Evolutionary conservation across 2,329 filamentous ascomycete genomes (phyloP), one percentile per base, ranked within the genome.

Genomic region (Verruconis gallopava): DNA sequence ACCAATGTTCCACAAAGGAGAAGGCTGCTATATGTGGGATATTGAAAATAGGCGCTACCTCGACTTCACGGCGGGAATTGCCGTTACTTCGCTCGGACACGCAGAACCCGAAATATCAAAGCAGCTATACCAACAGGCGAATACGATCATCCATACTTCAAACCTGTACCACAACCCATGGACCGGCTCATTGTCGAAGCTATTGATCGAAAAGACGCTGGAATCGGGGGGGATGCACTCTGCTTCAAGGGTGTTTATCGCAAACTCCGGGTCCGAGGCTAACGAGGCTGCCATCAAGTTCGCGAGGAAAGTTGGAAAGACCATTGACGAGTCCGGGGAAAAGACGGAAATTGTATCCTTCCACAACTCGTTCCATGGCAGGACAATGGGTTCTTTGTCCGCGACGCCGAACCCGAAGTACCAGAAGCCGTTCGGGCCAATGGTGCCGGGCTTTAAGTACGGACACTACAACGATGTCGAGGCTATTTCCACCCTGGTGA

Each of bases 231-330:
- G 72, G 49, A 94, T 96, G 81, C 76, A 81, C 51, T 75, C 81
- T 55, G 85, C 81, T 14, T 69, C 73, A 15, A 75, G 83, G 44
- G 85, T 85, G 2, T 98, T 98, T 57, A 74, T 98, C 50, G 94
- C 85, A 68, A 98, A 98, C 66, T 95, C 88, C 3, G 91, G 91
- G 46, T 85, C 83, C 46, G 91, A 98, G 65, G 91, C 91, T 57
- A 98, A 98, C 61, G 91, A 98, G 66, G 91, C 89, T 1, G 91
- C 89, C 25, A 82, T 98, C 60, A 98, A 98, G 62, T 96, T 98
- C 55, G 83, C 89, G 15, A 77, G 91, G 52, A 98, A 98, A 64
- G 79, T 81, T 17, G 88, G 86, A 52, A 89, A 89, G 61, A 67
- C 76, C 6, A 53, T 79, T 20, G 80, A 86, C 48, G 76, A 81